Evolutionary conservation across 1,284 basidiomycete species (phyloP).

Genomic region (Coniferiporia weirii): DNA sequence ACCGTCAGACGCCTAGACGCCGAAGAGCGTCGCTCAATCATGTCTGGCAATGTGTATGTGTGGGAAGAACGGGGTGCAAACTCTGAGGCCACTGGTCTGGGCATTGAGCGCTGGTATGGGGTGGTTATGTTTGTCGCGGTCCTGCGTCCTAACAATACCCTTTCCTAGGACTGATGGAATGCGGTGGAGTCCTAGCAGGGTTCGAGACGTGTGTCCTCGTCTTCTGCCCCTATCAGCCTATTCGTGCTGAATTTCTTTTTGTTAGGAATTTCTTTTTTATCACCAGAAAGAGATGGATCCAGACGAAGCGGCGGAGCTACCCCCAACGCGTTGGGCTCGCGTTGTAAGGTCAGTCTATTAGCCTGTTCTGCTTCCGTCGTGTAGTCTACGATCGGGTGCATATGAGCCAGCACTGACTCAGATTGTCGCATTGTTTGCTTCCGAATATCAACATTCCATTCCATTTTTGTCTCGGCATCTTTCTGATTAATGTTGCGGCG

Average conservation of each 20-base stretch:
- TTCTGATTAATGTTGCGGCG: too few species aligned
- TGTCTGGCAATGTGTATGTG: constrained; percentile 73
- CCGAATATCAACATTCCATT: neutral
- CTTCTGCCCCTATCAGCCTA: constrained; percentile 11
- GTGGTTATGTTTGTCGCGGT: constrained; percentile 3
- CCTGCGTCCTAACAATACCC: constrained; percentile 2
- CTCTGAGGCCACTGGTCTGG: constrained; percentile 69
- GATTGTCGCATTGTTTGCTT: neutral
- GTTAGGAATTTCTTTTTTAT: constrained; percentile 75
- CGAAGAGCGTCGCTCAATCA: constrained; percentile 57
- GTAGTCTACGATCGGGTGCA: neutral
- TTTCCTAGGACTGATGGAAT: constrained; percentile 68
- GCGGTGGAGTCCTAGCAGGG: constrained; percentile 76
- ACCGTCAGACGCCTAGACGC: constrained; percentile 75
- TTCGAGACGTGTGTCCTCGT: constrained; percentile 56
- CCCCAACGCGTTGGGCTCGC: constrained; percentile 68
- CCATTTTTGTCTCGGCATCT: neutral
- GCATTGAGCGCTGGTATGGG: constrained; percentile 73
- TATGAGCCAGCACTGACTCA: neutral
- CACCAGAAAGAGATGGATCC: constrained; percentile 72
- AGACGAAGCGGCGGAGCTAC: constrained; percentile 56
- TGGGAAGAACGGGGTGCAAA: constrained; percentile 80
- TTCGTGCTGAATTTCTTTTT: constrained; percentile 14
- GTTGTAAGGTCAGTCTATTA: constrained; percentile 51
- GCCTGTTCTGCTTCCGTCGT: neutral